Percentiles rank a stretch among this genome's conserved stretches.
phyloP scores from a whole-genome alignment of 2,329 filamentous ascomycete genomes.

The Sclerotinia borealis region DNA sequence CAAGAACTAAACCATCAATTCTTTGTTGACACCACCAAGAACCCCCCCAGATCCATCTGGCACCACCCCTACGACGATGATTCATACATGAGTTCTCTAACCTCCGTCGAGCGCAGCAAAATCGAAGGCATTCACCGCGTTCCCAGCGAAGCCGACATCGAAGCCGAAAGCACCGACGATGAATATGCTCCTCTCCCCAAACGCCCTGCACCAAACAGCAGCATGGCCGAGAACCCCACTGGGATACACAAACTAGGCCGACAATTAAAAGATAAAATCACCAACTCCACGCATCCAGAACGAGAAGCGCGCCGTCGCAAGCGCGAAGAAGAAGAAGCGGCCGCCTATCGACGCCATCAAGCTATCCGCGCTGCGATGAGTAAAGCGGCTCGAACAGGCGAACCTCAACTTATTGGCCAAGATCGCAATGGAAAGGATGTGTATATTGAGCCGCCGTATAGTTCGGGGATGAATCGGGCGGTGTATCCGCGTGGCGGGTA shows the following conservation, averaged over 20 bases:
- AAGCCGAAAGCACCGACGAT: slow-evolving; percentile 41
- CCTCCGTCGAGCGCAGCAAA: slow-evolving; percentile 42
- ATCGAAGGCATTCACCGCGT: slow-evolving; percentile 36
- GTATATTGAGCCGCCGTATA: slow-evolving; percentile 51
- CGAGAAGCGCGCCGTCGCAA: slow-evolving; percentile 41
- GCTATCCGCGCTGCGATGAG: slow-evolving; percentile 45
- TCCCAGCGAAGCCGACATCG: slow-evolving; percentile 36
- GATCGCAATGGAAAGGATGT: slow-evolving; percentile 48
- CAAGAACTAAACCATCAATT: slow-evolving; percentile 50
- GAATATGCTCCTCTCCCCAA: slow-evolving; percentile 27
- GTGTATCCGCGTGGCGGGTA: slow-evolving; percentile 29
- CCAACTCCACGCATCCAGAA: slow-evolving; percentile 49
- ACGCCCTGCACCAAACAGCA: slow-evolving; percentile 18
- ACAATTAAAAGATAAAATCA: slow-evolving; percentile 54
- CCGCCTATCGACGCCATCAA: slow-evolving; percentile 44
- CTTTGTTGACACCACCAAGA: slow-evolving; percentile 52
- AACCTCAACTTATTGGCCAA: slow-evolving; percentile 50
- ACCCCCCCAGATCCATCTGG: slow-evolving; percentile 54
- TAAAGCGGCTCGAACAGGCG: slow-evolving; percentile 45
- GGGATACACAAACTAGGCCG: slow-evolving; percentile 44
- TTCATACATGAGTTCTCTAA: slow-evolving; percentile 43
- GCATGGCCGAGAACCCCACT: slow-evolving; percentile 26
- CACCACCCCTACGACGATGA: slow-evolving; percentile 56
- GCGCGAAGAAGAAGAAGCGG: slow-evolving; percentile 44
- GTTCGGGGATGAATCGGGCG: slow-evolving; percentile 22